phyloP scores from a whole-genome alignment of 2,329 filamentous ascomycete genomes.

The Chaetomium globosum region DNA sequence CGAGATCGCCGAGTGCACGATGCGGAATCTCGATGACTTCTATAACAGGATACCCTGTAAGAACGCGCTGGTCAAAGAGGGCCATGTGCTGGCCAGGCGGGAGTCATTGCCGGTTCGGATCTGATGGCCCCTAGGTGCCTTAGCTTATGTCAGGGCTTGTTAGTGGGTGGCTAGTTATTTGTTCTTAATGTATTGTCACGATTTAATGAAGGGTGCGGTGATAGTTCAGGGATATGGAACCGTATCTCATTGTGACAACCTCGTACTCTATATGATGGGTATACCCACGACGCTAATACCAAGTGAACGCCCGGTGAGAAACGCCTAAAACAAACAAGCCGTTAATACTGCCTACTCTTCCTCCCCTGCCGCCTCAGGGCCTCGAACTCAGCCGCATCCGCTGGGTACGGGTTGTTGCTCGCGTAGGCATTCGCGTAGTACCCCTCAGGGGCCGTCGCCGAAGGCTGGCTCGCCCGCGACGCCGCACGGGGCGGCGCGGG shows the following conservation, averaged over 20 bases:
- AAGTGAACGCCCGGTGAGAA: not conserved
- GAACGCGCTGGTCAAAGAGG: constrained; percentile 44
- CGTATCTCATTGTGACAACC: not conserved
- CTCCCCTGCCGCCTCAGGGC: constrained; percentile 22
- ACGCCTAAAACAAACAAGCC: not conserved
- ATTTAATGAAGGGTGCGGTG: not conserved
- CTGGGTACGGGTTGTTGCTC: constrained; percentile 23
- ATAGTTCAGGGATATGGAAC: not conserved
- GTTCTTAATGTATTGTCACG: not conserved
- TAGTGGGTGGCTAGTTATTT: not conserved
- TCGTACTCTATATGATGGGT: not conserved
- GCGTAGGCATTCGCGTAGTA: constrained; percentile 28
- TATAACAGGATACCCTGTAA: constrained; percentile 41
- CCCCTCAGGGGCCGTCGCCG: constrained; percentile 21
- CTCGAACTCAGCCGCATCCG: constrained; percentile 31
- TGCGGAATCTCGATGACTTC: constrained; percentile 59
- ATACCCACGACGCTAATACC: not conserved
- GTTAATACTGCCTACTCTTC: constrained; percentile 8
- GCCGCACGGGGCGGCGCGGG: constrained; percentile 15
- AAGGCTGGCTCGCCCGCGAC: constrained; percentile 13
- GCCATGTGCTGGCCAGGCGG: constrained; percentile 34
- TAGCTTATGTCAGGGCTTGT: not conserved
- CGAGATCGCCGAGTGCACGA: constrained; percentile 64
- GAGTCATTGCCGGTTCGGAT: constrained; percentile 45
- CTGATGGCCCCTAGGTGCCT: constrained; percentile 32